phyloP scores from a whole-genome alignment of 768 basidiomycete species.

The Hemileccinum impolitum region DNA sequence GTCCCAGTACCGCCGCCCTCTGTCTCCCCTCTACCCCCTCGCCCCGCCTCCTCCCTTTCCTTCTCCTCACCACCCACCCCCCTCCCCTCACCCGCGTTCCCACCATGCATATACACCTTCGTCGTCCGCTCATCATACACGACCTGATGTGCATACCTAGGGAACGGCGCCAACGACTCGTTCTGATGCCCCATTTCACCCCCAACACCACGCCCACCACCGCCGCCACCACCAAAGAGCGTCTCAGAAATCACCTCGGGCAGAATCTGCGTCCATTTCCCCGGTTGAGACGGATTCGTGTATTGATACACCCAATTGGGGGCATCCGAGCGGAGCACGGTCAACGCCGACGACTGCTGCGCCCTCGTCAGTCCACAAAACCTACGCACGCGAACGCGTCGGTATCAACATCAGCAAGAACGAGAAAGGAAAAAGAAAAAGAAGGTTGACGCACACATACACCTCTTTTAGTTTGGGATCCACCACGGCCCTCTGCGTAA shows the following conservation, averaged over 20 bases:
- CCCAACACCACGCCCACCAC: background rate
- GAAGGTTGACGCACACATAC: constrained; percentile 54
- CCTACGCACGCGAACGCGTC: constrained; percentile 29
- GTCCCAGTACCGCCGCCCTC: background rate
- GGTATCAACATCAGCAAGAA: no score
- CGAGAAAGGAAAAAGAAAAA: background rate
- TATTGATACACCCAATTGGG: constrained; percentile 72
- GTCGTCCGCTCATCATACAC: constrained; percentile 62
- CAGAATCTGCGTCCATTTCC: constrained; percentile 62
- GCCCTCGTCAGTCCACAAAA: constrained; percentile 59
- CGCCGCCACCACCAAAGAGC: no score
- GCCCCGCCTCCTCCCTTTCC: background rate
- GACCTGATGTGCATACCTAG: constrained; percentile 77
- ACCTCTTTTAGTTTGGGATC: constrained; percentile 62
- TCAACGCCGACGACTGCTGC: constrained; percentile 36
- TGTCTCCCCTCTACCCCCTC: background rate
- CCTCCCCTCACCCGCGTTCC: constrained; percentile 55
- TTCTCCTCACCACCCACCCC: background rate
- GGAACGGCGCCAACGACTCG: constrained; percentile 38
- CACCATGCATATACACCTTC: constrained; percentile 69
- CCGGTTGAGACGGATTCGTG: constrained; percentile 45
- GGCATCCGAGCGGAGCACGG: constrained; percentile 44
- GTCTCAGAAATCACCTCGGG: constrained; percentile 27
- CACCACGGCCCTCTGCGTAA: constrained; percentile 71
- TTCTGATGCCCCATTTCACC: constrained; percentile 12